Evolutionary conservation across 139 green algal genomes (phyloP), one percentile per base, ranked within the genome.

Genomic region (Pycnococcus provasolii): DNA sequence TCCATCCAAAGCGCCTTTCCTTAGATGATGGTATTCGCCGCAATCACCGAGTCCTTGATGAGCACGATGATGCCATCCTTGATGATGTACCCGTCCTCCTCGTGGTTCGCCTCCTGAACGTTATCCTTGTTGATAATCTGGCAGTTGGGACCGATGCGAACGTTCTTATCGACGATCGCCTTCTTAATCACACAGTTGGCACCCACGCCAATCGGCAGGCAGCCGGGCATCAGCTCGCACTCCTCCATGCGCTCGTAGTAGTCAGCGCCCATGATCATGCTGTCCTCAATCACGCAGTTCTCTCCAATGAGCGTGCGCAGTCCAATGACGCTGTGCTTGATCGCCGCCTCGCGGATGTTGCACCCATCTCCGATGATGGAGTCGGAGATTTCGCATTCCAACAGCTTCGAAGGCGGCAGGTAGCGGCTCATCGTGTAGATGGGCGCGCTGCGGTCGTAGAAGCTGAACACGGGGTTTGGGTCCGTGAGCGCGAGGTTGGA

Each of bases 1-100:
- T 26, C 26, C 26, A 26, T 26, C 26, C 26, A 26, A 26, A 26
- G 26, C 26, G 26, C 26, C 26, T 26, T 26, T 26, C 26, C 26
- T 84, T 85, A 92, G 68, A 93, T 92, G 64, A 90, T 67, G 52
- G 84, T 90, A 45, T 83, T 83, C 9, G 82, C 72, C 8, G 84
- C 81, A 59, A 97, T 95, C 67, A 80, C 75, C 39, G 86, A 83
- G 79, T 95, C 90, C 86, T 97, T 98, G 73, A 91, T 88, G 54
- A 98, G 66, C 1, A 96, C 90, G 3, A 96, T 74, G 66, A 98
- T 95, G 72, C 91, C 91, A 53, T 97, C 91, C 52, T 93, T 91
- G 80, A 98, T 97, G 59, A 96, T 82, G 66, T 87, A 97, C 42
- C 92, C 92, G 47, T 89, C 59, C 0, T 87, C 78, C 82, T 99